Base-by-base conservation (phyloP, 2,329 filamentous ascomycete genomes). In the Nemania sp. region DNA sequence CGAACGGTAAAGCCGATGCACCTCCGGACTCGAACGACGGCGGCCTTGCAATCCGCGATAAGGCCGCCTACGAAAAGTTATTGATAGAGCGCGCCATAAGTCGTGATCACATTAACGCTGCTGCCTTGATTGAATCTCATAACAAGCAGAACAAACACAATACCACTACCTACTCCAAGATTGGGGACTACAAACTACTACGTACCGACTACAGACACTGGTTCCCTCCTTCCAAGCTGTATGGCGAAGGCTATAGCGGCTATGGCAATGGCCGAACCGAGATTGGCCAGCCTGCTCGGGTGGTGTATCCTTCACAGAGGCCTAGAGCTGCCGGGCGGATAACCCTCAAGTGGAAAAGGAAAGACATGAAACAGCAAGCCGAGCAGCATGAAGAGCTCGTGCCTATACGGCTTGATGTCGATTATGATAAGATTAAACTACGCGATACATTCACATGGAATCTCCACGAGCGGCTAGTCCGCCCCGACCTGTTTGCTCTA, bases 391-490 rank as follows among this genome's bases (percentile, higher is more conserved):
- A 99, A 79, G 93, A 98, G 77, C 84, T 99, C 62, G 93, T 98
- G 0, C 96, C 96, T 2, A 88, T 99, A 72, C 89, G 96, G 55
- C 82, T 99, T 62, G 96, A 99, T 75, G 93, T 98, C 57, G 96
- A 99, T 76, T 92, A 93, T 87, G 95, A 98, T 73, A 97, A 97
- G 82, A 89, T 98, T 74, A 96, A 96, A 81, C 86, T 99, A 68
- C 92, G 96, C 79, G 96, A 99, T 80, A 98, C 96, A 0, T 98
- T 99, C 74, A 98, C 96, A 2, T 99, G 95, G 94, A 99, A 99
- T 79, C 86, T 98, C 41, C 93, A 98, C 81, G 96, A 99, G 79
- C 91, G 94, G 66, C 87, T 96, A 13, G 88, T 97, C 2, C 86
- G 89, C 24, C 88, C 91, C 22, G 92, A 97, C 65, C 80, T 96